Conservation (phyloP, 176 grass and related monocot genomes). For the Pontederia crassipes region DNA sequence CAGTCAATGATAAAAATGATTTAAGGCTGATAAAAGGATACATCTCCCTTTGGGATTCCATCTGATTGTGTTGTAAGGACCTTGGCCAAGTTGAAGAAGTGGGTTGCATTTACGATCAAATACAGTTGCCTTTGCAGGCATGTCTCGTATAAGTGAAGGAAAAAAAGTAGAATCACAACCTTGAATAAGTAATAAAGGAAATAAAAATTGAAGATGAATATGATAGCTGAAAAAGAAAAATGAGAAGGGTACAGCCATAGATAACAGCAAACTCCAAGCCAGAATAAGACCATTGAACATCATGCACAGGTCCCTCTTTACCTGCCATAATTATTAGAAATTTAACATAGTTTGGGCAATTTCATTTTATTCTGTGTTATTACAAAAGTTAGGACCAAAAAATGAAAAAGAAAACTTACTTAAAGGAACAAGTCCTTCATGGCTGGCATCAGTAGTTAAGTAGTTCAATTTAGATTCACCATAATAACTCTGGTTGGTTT, state of each 20-base stretch:
- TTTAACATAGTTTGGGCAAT: not conserved
- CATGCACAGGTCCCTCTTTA: constrained; percentile 88
- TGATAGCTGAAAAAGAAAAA: constrained; percentile 13
- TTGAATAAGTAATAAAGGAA: not conserved
- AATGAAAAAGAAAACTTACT: constrained; percentile 36
- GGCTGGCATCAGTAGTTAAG: constrained; percentile 74
- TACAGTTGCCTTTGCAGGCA: constrained; percentile 80
- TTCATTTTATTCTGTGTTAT: not conserved
- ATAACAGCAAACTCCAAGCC: constrained; percentile 84
- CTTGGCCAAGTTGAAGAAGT: constrained; percentile 86
- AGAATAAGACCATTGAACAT: constrained; percentile 76
- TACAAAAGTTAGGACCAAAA: not conserved
- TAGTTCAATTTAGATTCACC: constrained; percentile 96
- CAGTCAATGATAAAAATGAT: constrained; percentile 6
- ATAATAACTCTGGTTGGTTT: constrained; percentile 98
- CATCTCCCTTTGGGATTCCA: constrained; percentile 90
- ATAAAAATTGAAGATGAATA: not conserved
- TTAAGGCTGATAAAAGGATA: constrained; percentile 41
- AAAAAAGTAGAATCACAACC: constrained; percentile 7
- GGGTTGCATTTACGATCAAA: constrained; percentile 90
- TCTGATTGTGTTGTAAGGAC: constrained; percentile 90
- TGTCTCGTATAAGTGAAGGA: constrained; percentile 59
- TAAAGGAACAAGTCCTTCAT: constrained; percentile 86
- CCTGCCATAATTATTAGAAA: constrained; percentile 21
- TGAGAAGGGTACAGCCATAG: constrained; percentile 73